phyloP scores from a whole-genome alignment of 2,329 filamentous ascomycete genomes.

The Pleoardoris graminearum region DNA sequence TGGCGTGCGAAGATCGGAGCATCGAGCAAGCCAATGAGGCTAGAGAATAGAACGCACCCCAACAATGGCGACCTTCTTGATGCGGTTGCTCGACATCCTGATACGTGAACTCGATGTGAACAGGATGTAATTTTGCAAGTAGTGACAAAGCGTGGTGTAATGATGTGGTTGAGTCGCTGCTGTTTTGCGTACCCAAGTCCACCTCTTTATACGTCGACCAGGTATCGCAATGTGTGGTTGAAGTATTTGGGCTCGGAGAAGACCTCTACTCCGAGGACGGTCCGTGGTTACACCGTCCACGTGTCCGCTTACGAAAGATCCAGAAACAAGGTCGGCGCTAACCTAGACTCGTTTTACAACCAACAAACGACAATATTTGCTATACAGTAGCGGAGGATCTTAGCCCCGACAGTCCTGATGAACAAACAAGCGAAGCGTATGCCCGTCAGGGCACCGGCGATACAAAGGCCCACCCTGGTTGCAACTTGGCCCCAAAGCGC shows the following conservation, averaged over 20 bases:
- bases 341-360: neutral
- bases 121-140: neutral
- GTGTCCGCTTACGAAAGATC: neutral
- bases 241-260: neutral
- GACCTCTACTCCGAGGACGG: neutral
- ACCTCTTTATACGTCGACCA: neutral
- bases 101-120: too few species aligned
- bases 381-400: neutral
- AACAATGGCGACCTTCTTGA: conserved; percentile 44
- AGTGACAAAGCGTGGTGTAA: neutral
- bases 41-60: conserved; percentile 30
- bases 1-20: neutral
- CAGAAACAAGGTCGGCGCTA: neutral
- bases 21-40: neutral
- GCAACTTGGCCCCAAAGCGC: too few species aligned
- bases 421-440: neutral
- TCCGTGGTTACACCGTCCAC: neutral
- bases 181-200: neutral
- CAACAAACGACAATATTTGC: neutral
- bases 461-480: too few species aligned
- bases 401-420: neutral
- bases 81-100: conserved; percentile 20
- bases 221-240: too few species aligned
- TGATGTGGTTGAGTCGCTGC: too few species aligned
- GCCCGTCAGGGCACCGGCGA: too few species aligned